These are phyloP conservation scores for Prunus yedoensis DNA, from an alignment of 331 rosid genomes.

Conservation along the genomic window DNA sequence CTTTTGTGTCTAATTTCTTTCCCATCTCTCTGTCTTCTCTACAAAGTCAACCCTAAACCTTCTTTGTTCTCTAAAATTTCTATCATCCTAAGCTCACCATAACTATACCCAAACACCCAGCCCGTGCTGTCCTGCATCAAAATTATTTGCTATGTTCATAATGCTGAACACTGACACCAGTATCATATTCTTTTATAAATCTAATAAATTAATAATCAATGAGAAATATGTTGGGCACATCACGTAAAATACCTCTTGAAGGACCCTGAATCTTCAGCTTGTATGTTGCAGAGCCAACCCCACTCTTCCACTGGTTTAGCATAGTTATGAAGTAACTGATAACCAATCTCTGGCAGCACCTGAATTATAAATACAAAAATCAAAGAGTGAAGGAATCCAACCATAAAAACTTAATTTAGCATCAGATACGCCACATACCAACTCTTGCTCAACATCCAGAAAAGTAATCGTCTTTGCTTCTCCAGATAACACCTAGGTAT, in stretches of 20 bases:
- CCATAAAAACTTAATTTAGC: constrained; percentile 23
- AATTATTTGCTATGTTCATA: background rate
- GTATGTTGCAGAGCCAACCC: constrained; percentile 94
- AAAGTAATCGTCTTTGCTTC: constrained; percentile 65
- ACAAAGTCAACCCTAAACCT: too few relatives aligned
- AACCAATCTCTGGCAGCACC: constrained; percentile 84
- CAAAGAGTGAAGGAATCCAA: constrained; percentile 2
- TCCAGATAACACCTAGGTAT: constrained; percentile 69
- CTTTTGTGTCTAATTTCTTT: too few relatives aligned
- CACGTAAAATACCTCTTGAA: constrained; percentile 51
- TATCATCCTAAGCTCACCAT: too few relatives aligned
- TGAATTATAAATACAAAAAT: constrained; percentile 29
- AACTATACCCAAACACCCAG: too few relatives aligned
- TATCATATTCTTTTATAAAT: background rate
- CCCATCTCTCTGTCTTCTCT: too few relatives aligned
- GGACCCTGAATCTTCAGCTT: constrained; percentile 57
- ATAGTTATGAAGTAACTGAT: constrained; percentile 77
- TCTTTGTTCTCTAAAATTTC: too few relatives aligned
- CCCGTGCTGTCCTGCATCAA: background rate
- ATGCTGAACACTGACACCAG: background rate
- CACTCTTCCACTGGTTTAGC: constrained; percentile 63
- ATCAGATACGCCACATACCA: constrained; percentile 52
- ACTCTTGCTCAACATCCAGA: constrained; percentile 71
- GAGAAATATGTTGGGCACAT: constrained; percentile 12
- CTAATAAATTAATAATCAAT: background rate